A percentile compares a stretch with the other conserved stretches of the same genome.
Evolutionary conservation across 768 basidiomycete genomes (phyloP).

Genomic region (Calocera cornea): DNA sequence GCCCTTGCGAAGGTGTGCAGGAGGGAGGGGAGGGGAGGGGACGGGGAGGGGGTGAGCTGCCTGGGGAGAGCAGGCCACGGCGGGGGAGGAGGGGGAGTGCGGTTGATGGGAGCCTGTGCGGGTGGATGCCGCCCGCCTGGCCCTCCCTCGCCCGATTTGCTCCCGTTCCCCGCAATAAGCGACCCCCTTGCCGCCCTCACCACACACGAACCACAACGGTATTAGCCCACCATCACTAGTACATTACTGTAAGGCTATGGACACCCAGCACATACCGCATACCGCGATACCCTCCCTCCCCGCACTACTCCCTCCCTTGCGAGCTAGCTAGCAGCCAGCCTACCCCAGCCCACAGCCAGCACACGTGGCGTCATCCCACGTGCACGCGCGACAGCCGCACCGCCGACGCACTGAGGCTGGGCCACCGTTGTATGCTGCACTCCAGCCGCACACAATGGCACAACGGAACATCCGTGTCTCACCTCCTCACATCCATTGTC

Average conservation of each 20-base stretch:
- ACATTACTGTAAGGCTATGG: too few relatives aligned
- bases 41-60: background rate
- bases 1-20: background rate
- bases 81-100: background rate
- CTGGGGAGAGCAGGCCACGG: background rate
- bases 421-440: too few relatives aligned
- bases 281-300: too few relatives aligned
- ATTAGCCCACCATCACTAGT: too few relatives aligned
- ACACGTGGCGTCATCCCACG: conserved; percentile 5
- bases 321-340: too few relatives aligned
- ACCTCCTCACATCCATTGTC: too few relatives aligned
- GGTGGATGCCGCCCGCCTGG: background rate
- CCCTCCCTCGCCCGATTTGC: background rate
- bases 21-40: background rate
- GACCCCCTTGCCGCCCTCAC: too few relatives aligned
- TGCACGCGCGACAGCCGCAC: background rate
- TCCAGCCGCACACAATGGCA: background rate
- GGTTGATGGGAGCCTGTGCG: background rate
- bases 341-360: background rate
- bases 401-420: too few relatives aligned
- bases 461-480: background rate
- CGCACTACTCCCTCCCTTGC: too few relatives aligned
- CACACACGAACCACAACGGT: too few relatives aligned
- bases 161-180: conserved; percentile 5
- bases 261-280: too few relatives aligned